A percentile compares a stretch with the other conserved stretches of the same genome.
Conservation (phyloP, 2,329 filamentous ascomycete genomes). For the Neofusicoccum sp. region DNA sequence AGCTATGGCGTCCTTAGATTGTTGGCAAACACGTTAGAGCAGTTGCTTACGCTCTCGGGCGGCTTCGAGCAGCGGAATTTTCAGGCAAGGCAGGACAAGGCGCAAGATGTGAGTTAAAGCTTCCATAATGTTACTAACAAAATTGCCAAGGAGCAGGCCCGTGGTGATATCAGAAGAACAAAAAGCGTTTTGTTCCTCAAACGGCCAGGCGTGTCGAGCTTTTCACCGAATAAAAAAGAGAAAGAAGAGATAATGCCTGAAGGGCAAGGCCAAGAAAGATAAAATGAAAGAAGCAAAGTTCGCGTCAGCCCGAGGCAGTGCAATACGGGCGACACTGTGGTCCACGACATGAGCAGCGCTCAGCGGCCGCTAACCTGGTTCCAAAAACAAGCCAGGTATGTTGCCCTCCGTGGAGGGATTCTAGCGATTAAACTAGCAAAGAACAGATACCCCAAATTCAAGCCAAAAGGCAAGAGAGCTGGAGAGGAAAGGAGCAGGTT, state of each 20-base stretch:
- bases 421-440: not conserved
- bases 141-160: too few species aligned
- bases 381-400: not conserved
- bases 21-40: too few species aligned
- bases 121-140: too few species aligned
- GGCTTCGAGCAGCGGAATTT: too few species aligned
- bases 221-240: not conserved
- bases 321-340: slow-evolving; percentile 3
- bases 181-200: too few species aligned
- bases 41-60: too few species aligned
- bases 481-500: not conserved
- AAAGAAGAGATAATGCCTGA: not conserved
- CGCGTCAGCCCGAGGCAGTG: slow-evolving; percentile 3
- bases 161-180: too few species aligned
- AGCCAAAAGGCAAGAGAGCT: slow-evolving; percentile 9
- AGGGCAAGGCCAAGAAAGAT: not conserved
- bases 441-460: not conserved
- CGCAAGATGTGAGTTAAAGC: too few species aligned
- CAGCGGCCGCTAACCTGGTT: not conserved
- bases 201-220: too few species aligned
- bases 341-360: not conserved
- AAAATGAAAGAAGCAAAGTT: not conserved
- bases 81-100: too few species aligned
- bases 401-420: not conserved
- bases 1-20: too few species aligned